phyloP scores from a whole-genome alignment of 257 asterid species.

The Primulina eburnea region DNA sequence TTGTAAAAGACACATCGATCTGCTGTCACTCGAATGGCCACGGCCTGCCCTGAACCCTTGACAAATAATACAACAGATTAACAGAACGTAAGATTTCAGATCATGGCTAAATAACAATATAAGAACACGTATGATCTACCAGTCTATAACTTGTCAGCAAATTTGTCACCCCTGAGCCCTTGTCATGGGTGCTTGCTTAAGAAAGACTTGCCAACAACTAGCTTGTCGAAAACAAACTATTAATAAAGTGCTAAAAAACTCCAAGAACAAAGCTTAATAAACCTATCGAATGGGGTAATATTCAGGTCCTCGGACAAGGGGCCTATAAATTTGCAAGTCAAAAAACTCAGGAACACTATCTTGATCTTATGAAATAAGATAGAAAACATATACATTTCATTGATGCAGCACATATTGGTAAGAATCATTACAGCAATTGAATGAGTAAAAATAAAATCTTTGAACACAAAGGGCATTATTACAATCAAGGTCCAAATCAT shows the following conservation, averaged over 20 bases:
- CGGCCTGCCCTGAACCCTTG: constrained; percentile 97
- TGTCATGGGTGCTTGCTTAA: background rate
- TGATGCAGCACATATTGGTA: no score
- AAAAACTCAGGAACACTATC: background rate
- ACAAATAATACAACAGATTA: constrained; percentile 6
- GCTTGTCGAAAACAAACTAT: background rate
- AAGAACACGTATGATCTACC: background rate
- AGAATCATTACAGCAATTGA: background rate
- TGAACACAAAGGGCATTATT: background rate
- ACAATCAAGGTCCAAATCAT: background rate
- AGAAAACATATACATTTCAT: no score
- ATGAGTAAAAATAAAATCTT: background rate
- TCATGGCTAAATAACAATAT: background rate
- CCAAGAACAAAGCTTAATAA: background rate
- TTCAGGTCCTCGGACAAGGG: background rate
- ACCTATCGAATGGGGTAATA: background rate
- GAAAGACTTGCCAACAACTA: background rate
- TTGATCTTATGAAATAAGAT: no score
- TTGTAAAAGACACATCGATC: constrained; percentile 89
- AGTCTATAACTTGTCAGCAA: background rate
- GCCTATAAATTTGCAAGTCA: no score
- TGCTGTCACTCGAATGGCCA: constrained; percentile 87
- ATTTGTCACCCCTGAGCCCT: background rate
- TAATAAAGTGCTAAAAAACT: background rate
- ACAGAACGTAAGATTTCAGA: background rate